Evolutionary conservation across 2,329 filamentous ascomycete genomes (phyloP), one percentile per base, ranked within the genome.

Genomic region (Emydomyces testavorans): DNA sequence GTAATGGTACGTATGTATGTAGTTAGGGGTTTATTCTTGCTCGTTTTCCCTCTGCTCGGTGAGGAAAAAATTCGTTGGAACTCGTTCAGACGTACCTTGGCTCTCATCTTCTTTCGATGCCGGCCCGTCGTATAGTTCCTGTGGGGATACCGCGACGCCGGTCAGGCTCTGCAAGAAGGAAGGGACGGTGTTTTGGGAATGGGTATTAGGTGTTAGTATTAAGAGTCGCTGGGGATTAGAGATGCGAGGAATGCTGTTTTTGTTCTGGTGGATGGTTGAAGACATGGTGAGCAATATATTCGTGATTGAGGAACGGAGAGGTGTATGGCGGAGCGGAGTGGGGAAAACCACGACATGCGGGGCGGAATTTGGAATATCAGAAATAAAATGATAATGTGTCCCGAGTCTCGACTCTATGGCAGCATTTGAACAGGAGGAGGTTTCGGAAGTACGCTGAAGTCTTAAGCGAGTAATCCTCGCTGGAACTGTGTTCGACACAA

Each of bases 201-300:
- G 62, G 7, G 58, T 53, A 4, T 59, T 57, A 15, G 66, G 65
- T 4, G 65, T 59, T 42, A 69, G 61, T 40, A 69, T 63, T 52
- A 69, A 58, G 41, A 69, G 64, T 13, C 66, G 66, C 46, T 64
- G 64, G n/a, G 66, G 63, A 47, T 65, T 66, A 46, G 57, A 45
- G 52, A 68, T 65, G 40, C 48, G 52, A 46, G 58, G 51, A 46
- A 58, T 56, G 11, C 15, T 18, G 45, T 42, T 11, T 18, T 26
- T 23, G 34, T 36, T 26, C 26, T 40, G 50, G 32, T 57, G 18
- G 52, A 41, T 32, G 43, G 43, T 13, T n/a, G 50, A 38, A 29
- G 21, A 28, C 26, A 18, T 49, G 36, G 36, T 44, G 40, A 7
- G 21, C 18, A 36, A n/a, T 8, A 29, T 32, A 23, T 39, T 24